Evolutionary conservation across 2,329 filamentous ascomycete species (phyloP).

Genomic region (Beauveria pseudobassiana): DNA sequence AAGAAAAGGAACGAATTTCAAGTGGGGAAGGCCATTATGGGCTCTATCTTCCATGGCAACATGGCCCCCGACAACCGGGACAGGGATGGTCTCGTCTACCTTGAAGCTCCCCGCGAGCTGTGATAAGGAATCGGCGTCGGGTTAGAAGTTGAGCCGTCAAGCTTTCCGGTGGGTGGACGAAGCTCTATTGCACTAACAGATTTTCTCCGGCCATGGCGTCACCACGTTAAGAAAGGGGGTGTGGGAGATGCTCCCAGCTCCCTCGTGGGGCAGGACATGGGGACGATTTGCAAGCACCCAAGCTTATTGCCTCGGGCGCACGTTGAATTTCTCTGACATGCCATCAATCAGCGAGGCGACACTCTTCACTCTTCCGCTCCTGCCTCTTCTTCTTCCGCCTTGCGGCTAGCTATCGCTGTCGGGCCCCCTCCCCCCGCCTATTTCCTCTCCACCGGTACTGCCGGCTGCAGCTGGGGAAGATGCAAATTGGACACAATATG

Average conservation of each 20-base stretch:
- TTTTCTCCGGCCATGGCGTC: background rate
- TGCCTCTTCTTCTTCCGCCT: background rate
- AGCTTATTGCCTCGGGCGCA: no score
- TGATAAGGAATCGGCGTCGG: background rate
- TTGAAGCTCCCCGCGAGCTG: background rate
- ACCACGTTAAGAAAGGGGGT: background rate
- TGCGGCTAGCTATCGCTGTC: background rate
- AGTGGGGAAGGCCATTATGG: background rate
- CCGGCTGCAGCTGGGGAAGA: background rate
- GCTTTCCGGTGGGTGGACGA: background rate
- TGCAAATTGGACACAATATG: slow-evolving; percentile 1
- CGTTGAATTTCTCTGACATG: background rate
- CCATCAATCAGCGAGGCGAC: background rate
- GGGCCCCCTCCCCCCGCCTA: background rate
- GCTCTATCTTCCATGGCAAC: no score
- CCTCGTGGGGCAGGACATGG: no score
- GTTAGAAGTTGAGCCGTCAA: slow-evolving; percentile 7
- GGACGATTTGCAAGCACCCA: no score
- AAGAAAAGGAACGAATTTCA: background rate
- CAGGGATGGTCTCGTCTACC: no score
- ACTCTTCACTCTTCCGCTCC: no score
- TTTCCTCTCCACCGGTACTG: background rate
- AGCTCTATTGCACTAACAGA: background rate
- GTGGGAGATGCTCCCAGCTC: no score
- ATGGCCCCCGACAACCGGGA: background rate